Base-by-base conservation (phyloP, 257 asterid species). In the Sherardia arvensis region DNA sequence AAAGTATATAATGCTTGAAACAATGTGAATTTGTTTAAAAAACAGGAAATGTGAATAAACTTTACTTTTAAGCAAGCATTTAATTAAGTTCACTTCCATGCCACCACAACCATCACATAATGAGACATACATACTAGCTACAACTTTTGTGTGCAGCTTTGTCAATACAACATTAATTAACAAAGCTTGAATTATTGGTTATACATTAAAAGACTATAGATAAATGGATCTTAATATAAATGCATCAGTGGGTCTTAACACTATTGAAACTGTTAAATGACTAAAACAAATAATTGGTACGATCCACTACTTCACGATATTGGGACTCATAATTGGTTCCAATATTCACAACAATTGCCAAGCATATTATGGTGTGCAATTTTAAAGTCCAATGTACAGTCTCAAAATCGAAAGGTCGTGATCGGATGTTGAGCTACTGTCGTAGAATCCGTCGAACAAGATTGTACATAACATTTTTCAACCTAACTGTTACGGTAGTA, bases 51-150 rank as follows among this genome's bases (percentile, higher is more conserved):
- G 72, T 71, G 65, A 40, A 53, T 49, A 66, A 66, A 69, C 84
- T 76, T 79, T 64, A 67, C 81, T 74, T 76, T 49, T 48, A 78
- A 79, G 82, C 77, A 69, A 78, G 61, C 67, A 18, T 66, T 53
- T 62, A 33, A 78, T 51, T 68, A 76, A 66, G 43, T 62, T 75
- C 38, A 9, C 14, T 62, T 66, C 66, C 63, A 54, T 59, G 57
- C 68, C 62, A 71, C 63, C n/a, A 36, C 74, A 66, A 34, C 63
- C 59, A 67, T 60, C 17, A 36, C 45, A 4, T 29, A 11, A 1
- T 14, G 17, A 0, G 20, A 17, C 28, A 34, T 21, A 27, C 23
- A 8, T n/a, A 56, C 14, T 23, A 34, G n/a, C n/a, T n/a, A n/a
- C n/a, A n/a, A n/a, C n/a, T 12, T 3, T 34, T 34, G 43, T 43